Percentiles rank a stretch among this genome's conserved stretches.
Evolutionary conservation across 441 rosid species (phyloP).

Genomic region (Populus trichocarpa): DNA sequence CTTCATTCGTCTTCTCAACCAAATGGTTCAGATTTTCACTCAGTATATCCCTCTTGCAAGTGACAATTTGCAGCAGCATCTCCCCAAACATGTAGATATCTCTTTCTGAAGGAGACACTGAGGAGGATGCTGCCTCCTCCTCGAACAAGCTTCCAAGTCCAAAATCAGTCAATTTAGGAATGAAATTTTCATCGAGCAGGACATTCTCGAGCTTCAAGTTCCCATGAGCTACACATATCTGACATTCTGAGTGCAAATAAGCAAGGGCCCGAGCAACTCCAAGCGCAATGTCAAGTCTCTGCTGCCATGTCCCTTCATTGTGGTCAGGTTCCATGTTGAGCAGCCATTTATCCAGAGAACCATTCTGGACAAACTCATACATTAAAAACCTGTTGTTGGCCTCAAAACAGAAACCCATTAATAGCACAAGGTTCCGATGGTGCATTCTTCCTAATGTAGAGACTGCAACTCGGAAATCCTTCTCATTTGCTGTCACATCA

Average conservation of each 20-base stretch:
- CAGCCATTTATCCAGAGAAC: conserved; percentile 36
- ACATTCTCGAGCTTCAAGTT: conserved; percentile 36
- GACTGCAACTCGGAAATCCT: conserved; percentile 31
- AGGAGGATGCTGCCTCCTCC: conserved; percentile 29
- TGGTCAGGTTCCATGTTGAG: conserved; percentile 14
- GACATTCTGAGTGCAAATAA: conserved; percentile 38
- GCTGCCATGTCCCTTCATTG: conserved; percentile 25
- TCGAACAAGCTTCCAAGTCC: conserved; percentile 27
- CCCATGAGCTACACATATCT: conserved; percentile 29
- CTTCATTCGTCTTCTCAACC: conserved; percentile 10
- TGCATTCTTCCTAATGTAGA: conserved; percentile 37
- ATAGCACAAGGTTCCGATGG: conserved; percentile 31
- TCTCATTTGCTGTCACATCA: conserved; percentile 17
- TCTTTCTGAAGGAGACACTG: conserved; percentile 27
- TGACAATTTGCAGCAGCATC: conserved; percentile 34
- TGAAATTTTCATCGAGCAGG: conserved; percentile 31
- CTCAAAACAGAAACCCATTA: conserved; percentile 37
- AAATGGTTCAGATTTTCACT: conserved; percentile 13
- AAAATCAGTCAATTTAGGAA: conserved; percentile 34
- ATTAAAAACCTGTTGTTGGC: conserved; percentile 21
- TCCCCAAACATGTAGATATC: conserved; percentile 38
- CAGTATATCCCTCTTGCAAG: conserved; percentile 20
- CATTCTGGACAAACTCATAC: conserved; percentile 30
- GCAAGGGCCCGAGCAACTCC: conserved; percentile 41
- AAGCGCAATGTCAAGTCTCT: conserved; percentile 32